phyloP scores from a whole-genome alignment of 1,139 yeast genomes.

The Taphrina deformans region DNA sequence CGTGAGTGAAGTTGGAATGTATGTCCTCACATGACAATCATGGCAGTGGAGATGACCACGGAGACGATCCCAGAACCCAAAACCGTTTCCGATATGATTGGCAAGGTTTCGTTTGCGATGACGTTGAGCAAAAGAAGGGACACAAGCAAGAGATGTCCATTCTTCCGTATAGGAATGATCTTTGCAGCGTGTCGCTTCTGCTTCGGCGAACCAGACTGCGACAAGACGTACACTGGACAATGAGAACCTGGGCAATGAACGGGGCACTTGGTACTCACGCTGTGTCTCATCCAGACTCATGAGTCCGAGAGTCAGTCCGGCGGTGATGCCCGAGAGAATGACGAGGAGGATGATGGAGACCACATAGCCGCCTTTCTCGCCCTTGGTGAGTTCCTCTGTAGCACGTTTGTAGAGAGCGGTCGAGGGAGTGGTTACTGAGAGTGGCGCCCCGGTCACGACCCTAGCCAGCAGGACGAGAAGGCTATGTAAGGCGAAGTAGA shows the following conservation, averaged over 20 bases:
- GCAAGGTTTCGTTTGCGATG: constrained; percentile 33
- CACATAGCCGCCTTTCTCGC: constrained; percentile 13
- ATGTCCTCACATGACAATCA: constrained; percentile 30
- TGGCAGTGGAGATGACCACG: constrained; percentile 32
- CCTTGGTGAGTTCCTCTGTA: background rate
- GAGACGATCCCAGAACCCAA: constrained; percentile 33
- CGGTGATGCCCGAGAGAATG: constrained; percentile 32
- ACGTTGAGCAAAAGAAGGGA: constrained; percentile 31
- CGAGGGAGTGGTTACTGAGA: background rate
- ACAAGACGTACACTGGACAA: constrained; percentile 18
- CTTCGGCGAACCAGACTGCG: constrained; percentile 28
- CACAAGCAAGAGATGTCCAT: constrained; percentile 33
- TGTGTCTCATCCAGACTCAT: constrained; percentile 35
- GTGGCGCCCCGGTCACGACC: constrained; percentile 8
- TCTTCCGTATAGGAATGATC: constrained; percentile 33
- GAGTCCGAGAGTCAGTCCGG: constrained; percentile 34
- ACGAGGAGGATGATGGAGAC: constrained; percentile 31
- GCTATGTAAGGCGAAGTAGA: constrained; percentile 23
- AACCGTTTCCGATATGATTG: constrained; percentile 33
- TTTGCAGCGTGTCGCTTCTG: constrained; percentile 33
- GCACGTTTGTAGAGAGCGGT: background rate
- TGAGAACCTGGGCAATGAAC: background rate
- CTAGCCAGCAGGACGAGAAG: constrained; percentile 4
- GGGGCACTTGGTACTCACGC: background rate
- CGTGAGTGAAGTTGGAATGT: background rate